These are phyloP conservation scores for Paraurostyla sp. DNA, from an alignment of 73 alveolate species.

Conservation along the genomic window DNA sequence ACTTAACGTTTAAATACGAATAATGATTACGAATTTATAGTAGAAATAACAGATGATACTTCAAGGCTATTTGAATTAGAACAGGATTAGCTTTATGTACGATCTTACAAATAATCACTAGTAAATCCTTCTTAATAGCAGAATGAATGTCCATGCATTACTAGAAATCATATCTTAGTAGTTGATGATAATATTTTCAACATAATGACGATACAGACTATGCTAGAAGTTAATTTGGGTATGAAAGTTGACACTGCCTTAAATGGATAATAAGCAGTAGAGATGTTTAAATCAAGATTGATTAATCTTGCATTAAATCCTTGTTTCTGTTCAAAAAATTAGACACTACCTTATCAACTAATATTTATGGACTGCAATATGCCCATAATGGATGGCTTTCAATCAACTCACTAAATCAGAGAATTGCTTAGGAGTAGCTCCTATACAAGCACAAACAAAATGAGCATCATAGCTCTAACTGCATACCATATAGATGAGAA, in stretches of 20 bases:
- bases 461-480: not conserved
- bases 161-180: not conserved
- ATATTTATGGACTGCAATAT: conserved; percentile 11
- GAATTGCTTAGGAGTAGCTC: not conserved
- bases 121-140: no score
- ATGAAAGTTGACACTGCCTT: not conserved
- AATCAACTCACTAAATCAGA: not conserved
- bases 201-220: not conserved
- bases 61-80: no score
- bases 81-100: not conserved
- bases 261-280: not conserved
- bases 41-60: no score
- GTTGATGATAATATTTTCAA: conserved; percentile 1
- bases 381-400: conserved; percentile 35
- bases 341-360: not conserved
- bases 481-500: not conserved
- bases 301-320: not conserved
- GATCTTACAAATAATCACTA: not conserved
- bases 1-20: no score
- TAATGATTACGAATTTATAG: no score
- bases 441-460: no score
- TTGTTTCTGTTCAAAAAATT: not conserved
- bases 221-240: not conserved
- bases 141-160: not conserved
- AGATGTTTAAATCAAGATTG: not conserved